A percentile compares a stretch with the other conserved stretches of the same genome.
phyloP scores from a whole-genome alignment of 2,329 filamentous ascomycete genomes.

The Ceratocystis huliohia region DNA sequence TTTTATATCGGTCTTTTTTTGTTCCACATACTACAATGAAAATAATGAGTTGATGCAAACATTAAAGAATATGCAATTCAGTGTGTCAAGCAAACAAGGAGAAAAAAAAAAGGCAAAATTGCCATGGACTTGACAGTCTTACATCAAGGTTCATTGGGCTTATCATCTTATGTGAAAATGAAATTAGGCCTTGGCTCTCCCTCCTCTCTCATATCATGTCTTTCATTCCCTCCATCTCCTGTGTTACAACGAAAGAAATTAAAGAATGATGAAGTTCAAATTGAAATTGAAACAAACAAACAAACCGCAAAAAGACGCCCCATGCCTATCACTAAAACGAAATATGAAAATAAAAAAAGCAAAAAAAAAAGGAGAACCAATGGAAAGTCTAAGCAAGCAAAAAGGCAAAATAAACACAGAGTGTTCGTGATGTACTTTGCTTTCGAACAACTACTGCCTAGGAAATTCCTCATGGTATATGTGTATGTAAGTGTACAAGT shows the following conservation, averaged over 20 bases:
- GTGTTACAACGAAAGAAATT: not conserved
- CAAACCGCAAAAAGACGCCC: constrained; percentile 4
- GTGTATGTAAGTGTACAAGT: constrained; percentile 9
- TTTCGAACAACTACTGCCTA: constrained; percentile 1
- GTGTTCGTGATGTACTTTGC: not conserved
- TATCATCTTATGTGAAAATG: not conserved
- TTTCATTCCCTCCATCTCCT: not conserved
- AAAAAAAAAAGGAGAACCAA: not conserved
- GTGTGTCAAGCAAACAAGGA: not conserved
- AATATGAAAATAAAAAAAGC: not conserved
- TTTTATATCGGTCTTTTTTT: constrained; percentile 14
- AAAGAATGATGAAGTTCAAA: constrained; percentile 13
- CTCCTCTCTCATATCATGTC: not conserved
- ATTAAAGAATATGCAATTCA: not conserved
- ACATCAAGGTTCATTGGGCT: not conserved
- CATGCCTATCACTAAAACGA: constrained; percentile 2
- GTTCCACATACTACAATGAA: not conserved
- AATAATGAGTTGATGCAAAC: constrained; percentile 6
- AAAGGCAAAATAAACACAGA: not conserved
- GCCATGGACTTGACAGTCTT: not conserved
- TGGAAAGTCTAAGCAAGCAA: too few relatives aligned
- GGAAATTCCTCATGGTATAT: not conserved
- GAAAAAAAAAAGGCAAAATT: not conserved
- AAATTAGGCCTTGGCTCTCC: not conserved
- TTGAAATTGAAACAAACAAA: constrained; percentile 7